Percentiles rank a stretch among this genome's conserved stretches.
Evolutionary conservation across 441 rosid species (phyloP).

Genomic region (Populus hybrid): DNA sequence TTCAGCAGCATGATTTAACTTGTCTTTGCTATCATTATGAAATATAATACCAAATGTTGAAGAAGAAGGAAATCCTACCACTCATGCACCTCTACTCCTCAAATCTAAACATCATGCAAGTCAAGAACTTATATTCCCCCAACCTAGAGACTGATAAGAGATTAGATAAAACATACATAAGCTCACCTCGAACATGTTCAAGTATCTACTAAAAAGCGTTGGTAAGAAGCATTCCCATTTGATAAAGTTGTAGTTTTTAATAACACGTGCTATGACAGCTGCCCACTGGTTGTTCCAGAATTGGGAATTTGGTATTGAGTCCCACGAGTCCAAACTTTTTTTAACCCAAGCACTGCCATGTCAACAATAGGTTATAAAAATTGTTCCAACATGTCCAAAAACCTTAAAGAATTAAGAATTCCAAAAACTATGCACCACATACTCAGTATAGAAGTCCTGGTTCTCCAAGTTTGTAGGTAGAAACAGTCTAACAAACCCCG

Average conservation of each 20-base stretch:
- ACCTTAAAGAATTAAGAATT: slow-evolving; percentile 21
- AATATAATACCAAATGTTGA: neutral
- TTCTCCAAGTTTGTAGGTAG: slow-evolving; percentile 90
- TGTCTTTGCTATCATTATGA: neutral
- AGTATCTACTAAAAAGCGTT: slow-evolving; percentile 67
- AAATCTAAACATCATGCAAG: neutral
- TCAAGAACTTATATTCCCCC: neutral
- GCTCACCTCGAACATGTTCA: slow-evolving; percentile 99
- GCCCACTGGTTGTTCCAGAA: slow-evolving; percentile 99
- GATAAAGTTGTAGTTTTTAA: slow-evolving; percentile 73
- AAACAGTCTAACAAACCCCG: slow-evolving; percentile 93
- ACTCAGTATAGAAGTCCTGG: slow-evolving; percentile 87
- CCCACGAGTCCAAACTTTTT: slow-evolving; percentile 76
- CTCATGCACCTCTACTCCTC: neutral
- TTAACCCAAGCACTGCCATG: slow-evolving; percentile 75
- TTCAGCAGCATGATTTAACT: neutral
- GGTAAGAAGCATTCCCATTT: slow-evolving; percentile 87
- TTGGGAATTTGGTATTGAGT: slow-evolving; percentile 92
- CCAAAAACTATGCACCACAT: slow-evolving; percentile 33
- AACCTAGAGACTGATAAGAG: neutral
- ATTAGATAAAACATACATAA: slow-evolving; percentile 1
- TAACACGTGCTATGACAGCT: slow-evolving; percentile 81
- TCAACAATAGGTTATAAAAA: slow-evolving; percentile 25
- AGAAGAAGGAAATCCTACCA: neutral
- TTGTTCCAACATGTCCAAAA: slow-evolving; percentile 21